Percentiles rank a stretch among this genome's conserved stretches.
phyloP scores from a whole-genome alignment of 2,329 filamentous ascomycete genomes.

The Colletotrichum acutatum region DNA sequence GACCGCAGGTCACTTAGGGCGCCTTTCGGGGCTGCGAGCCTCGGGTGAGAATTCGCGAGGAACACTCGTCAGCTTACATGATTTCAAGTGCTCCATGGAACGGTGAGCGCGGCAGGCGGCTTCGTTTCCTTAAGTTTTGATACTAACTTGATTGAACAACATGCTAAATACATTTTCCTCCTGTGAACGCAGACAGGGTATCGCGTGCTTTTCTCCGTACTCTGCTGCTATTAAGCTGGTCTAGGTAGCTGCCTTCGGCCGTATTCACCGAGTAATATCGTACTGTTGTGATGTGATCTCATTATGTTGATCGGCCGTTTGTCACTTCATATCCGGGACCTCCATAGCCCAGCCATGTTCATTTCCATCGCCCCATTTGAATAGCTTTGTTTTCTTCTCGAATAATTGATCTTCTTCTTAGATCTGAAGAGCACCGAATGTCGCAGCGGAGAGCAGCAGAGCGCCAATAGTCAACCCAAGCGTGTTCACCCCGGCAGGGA shows the following conservation, averaged over 20 bases:
- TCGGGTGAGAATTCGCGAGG: neutral
- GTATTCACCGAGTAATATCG: neutral
- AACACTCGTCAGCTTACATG: neutral
- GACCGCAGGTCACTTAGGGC: neutral
- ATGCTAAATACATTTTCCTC: neutral
- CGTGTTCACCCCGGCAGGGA: conserved; percentile 41
- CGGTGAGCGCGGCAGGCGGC: neutral
- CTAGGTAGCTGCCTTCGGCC: neutral
- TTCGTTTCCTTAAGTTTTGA: too few species aligned
- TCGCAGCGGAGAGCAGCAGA: conserved; percentile 47
- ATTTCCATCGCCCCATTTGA: neutral
- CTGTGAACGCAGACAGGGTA: neutral
- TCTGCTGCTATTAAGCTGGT: neutral
- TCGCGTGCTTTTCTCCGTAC: neutral
- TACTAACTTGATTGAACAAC: neutral
- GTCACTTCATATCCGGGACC: neutral
- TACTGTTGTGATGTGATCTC: neutral
- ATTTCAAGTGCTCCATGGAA: neutral
- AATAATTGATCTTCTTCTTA: neutral
- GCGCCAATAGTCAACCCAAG: conserved; percentile 48
- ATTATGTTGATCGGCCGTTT: conserved; percentile 16
- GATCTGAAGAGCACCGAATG: conserved; percentile 37
- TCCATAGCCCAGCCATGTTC: neutral
- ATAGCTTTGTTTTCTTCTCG: neutral
- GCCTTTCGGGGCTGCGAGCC: neutral